These are phyloP conservation scores for Dispira simplex DNA, from an alignment of 192 early-diverging fungal genomes.

Conservation along the genomic window DNA sequence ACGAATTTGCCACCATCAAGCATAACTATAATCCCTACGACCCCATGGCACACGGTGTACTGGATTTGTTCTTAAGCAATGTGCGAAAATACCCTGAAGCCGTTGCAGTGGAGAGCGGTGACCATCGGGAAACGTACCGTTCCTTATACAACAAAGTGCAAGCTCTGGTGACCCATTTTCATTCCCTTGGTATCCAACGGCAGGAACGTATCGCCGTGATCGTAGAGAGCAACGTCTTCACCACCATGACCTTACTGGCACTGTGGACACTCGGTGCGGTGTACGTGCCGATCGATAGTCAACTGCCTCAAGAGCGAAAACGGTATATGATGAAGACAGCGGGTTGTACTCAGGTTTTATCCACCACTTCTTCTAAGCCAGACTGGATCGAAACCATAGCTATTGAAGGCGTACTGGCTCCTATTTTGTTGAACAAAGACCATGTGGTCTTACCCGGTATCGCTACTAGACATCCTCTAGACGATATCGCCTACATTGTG, in stretches of 20 bases:
- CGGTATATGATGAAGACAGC: constrained; percentile 1
- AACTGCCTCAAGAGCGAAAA: not conserved
- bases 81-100: no score
- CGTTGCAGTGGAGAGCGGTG: no score
- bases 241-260: not conserved
- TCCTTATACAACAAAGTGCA: no score
- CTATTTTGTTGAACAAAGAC: not conserved
- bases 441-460: not conserved
- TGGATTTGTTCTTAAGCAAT: no score
- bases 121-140: no score
- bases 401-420: no score
- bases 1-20: no score
- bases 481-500: constrained; percentile 3
- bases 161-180: no score
- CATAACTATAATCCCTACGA: no score
- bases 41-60: no score
- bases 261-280: constrained; percentile 3
- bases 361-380: no score
- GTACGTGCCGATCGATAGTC: constrained; percentile 4
- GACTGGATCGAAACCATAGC: not conserved
- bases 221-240: not conserved
- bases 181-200: not conserved
- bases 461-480: not conserved
- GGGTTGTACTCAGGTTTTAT: not conserved
- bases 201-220: not conserved